phyloP scores from a whole-genome alignment of 148 eudicot species.

The Vaccinium corymbosum region DNA sequence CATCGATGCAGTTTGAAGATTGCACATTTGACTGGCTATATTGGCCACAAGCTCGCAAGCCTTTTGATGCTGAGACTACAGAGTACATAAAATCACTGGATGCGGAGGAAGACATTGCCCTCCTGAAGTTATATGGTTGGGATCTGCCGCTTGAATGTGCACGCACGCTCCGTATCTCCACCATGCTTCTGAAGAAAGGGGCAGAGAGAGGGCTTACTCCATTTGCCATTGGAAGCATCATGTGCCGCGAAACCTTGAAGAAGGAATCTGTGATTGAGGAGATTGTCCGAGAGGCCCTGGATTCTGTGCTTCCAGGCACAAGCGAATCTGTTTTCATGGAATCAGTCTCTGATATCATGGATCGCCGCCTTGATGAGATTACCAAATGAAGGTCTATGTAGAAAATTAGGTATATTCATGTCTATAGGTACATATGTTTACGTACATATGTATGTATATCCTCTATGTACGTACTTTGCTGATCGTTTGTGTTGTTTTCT shows the following conservation, averaged over 20 bases:
- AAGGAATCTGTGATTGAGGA: conserved; percentile 64
- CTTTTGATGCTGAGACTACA: conserved; percentile 42
- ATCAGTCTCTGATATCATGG: conserved; percentile 55
- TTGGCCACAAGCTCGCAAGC: conserved; percentile 80
- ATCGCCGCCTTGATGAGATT: conserved; percentile 51
- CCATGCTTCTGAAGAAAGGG: conserved; percentile 79
- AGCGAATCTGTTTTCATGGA: conserved; percentile 62
- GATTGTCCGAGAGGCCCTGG: conserved; percentile 56
- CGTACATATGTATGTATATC: not conserved
- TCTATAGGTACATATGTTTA: conserved; percentile 14
- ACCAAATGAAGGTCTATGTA: conserved; percentile 1
- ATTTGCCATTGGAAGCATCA: conserved; percentile 60
- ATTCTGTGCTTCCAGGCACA: conserved; percentile 47
- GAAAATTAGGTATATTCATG: not conserved
- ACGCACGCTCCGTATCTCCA: conserved; percentile 58
- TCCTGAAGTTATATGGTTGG: conserved; percentile 68
- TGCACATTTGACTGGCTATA: conserved; percentile 87
- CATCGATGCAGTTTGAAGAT: conserved; percentile 61
- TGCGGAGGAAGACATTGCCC: conserved; percentile 69
- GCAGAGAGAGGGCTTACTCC: conserved; percentile 64
- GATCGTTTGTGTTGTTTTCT: not conserved
- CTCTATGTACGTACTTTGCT: not conserved
- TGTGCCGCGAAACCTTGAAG: conserved; percentile 61
- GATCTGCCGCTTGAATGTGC: conserved; percentile 54
- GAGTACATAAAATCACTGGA: conserved; percentile 66